Conservation (phyloP, 1,284 basidiomycete species). For the Rhodotorula sp. region DNA sequence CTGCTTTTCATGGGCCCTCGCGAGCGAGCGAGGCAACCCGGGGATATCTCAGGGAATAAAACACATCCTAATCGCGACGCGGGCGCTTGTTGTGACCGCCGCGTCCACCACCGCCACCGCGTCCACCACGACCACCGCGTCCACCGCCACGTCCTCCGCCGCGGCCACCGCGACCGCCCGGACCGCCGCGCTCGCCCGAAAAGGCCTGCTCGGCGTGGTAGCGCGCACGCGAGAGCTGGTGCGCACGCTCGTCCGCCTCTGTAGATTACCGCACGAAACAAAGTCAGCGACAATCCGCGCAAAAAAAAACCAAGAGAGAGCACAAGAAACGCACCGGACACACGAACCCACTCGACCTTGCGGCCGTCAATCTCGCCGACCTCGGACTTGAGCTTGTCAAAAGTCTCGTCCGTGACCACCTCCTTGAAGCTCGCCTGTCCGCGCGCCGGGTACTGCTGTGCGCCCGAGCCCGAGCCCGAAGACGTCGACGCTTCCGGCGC, state of each 20-base stretch:
- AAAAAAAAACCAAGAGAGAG: constrained; percentile 1
- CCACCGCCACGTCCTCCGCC: constrained; percentile 46
- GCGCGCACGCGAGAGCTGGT: constrained; percentile 69
- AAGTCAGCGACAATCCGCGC: neutral
- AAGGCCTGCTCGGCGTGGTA: constrained; percentile 55
- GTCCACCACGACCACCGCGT: constrained; percentile 25
- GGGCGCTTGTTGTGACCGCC: constrained; percentile 34
- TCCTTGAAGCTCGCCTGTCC: constrained; percentile 52
- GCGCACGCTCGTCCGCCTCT: constrained; percentile 68
- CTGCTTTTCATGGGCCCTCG: neutral
- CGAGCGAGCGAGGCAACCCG: no score
- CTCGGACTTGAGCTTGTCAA: constrained; percentile 52
- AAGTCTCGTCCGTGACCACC: constrained; percentile 52
- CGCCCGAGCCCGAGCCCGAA: constrained; percentile 45
- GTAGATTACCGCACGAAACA: constrained; percentile 2
- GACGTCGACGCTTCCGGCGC: constrained; percentile 51
- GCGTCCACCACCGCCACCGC: constrained; percentile 46
- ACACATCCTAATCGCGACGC: constrained; percentile 25
- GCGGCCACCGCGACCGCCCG: constrained; percentile 48
- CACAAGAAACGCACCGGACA: constrained; percentile 26
- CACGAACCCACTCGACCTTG: constrained; percentile 48
- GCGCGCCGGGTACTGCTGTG: constrained; percentile 53
- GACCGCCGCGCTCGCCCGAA: constrained; percentile 53
- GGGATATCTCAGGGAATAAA: neutral
- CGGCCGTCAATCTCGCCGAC: constrained; percentile 51